Conservation (phyloP, 1,284 basidiomycete species). For the Irpex rosettiformis region DNA sequence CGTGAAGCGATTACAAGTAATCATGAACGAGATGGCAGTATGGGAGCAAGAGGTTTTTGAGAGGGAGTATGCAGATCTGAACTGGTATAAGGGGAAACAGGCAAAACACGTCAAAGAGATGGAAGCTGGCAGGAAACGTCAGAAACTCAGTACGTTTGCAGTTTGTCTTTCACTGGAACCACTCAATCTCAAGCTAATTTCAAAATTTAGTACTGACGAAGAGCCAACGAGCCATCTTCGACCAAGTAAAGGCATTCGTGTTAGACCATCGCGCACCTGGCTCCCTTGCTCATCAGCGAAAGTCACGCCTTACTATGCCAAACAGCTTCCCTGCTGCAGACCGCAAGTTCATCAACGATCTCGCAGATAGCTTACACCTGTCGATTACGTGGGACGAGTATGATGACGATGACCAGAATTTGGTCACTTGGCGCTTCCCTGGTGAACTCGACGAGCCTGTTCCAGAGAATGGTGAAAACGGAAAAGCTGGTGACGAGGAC, state of each 20-base stretch:
- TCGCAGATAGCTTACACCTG: slow-evolving; percentile 77
- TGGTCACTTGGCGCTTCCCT: slow-evolving; percentile 64
- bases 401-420: slow-evolving; percentile 77
- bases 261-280: slow-evolving; percentile 44
- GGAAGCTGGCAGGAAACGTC: slow-evolving; percentile 46
- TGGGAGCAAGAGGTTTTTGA: slow-evolving; percentile 92
- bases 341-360: slow-evolving; percentile 68
- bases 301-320: slow-evolving; percentile 57
- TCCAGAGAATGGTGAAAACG: slow-evolving; percentile 34
- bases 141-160: slow-evolving; percentile 45
- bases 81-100: slow-evolving; percentile 91
- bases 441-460: slow-evolving; percentile 41
- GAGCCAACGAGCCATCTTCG: slow-evolving; percentile 74
- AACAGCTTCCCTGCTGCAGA: slow-evolving; percentile 80
- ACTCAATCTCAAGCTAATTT: background rate
- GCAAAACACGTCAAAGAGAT: slow-evolving; percentile 63
- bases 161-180: background rate
- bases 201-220: slow-evolving; percentile 75
- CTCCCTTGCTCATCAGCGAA: slow-evolving; percentile 31
- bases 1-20: slow-evolving; percentile 76
- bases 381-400: slow-evolving; percentile 86
- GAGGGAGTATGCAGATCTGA: slow-evolving; percentile 84
- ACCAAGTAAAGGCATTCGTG: slow-evolving; percentile 75
- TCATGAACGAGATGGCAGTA: slow-evolving; percentile 83
- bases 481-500: slow-evolving; percentile 26